Conservation (phyloP, 495 filamentous ascomycete species). For the Hypoxylon subgilvum region DNA sequence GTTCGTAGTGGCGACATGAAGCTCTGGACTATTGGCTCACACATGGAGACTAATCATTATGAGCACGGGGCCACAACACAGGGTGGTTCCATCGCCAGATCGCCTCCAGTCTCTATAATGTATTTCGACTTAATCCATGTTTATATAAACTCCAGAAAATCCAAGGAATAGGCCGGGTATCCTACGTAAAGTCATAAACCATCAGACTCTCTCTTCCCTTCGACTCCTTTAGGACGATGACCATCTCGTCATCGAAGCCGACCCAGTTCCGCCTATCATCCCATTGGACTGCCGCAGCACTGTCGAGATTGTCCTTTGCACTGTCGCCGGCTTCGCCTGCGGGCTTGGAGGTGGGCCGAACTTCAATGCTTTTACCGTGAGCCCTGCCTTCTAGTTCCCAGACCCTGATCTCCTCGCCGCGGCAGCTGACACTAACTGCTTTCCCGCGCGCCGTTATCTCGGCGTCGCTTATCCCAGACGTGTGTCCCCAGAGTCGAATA, state of each 20-base stretch:
- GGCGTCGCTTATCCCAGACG: slow-evolving; percentile 84
- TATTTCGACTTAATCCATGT: too few species aligned
- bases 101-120: too few species aligned
- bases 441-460: slow-evolving; percentile 87
- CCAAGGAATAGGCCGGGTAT: too few species aligned
- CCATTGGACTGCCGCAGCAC: slow-evolving; percentile 30
- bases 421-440: slow-evolving; percentile 83
- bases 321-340: slow-evolving; percentile 15
- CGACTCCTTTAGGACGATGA: slow-evolving; percentile 81
- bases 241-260: slow-evolving; percentile 92
- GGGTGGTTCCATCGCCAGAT: too few species aligned
- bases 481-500: slow-evolving; percentile 89
- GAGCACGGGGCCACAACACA: too few species aligned
- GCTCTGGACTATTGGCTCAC: too few species aligned
- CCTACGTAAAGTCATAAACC: slow-evolving; percentile 90
- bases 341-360: slow-evolving; percentile 49
- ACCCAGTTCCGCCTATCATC: slow-evolving; percentile 66
- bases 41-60: too few species aligned
- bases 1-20: too few species aligned
- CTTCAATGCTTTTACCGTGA: slow-evolving; percentile 49
- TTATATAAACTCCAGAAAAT: too few species aligned
- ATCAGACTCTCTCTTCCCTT: slow-evolving; percentile 74
- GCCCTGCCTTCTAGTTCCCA: slow-evolving; percentile 90
- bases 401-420: slow-evolving; percentile 85
- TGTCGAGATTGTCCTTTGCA: slow-evolving; percentile 10